Evolutionary conservation across 345 rosid genomes (phyloP), one percentile per base, ranked within the genome.

Genomic region (Raphanus raphanistrum): DNA sequence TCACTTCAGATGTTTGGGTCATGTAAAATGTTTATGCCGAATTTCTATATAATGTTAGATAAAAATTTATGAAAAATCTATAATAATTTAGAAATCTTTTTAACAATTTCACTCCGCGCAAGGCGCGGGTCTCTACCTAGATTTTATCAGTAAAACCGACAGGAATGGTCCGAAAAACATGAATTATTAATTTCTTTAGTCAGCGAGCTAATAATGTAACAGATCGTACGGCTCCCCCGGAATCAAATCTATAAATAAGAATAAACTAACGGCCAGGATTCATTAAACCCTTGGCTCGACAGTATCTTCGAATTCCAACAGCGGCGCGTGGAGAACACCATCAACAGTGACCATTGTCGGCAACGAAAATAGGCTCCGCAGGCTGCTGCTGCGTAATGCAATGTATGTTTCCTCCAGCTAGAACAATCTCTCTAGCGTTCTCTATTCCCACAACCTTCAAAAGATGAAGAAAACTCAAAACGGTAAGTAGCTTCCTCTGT

Each of bases 301-400:
- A 15, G 10, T 25, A 15, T 35, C 25, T 29, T 63, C 45, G n/a
- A 54, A 16, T 25, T 25, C n/a, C 3, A 54, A 0, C 58, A 11
- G 8, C 27, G 74, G 21, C 21, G 33, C 63, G 57, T 21, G 41
- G 28, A 26, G 11, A 38, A 9, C 12, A 38, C 12, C 66, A 31
- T 25, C 63, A 9, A 66, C 73, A 72, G 48, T 63, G 35, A 0
- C 62, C 80, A 1, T 70, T 29, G 1, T 63, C 71, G 45, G 43
- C 38, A 45, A 43, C 26, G 27, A 9, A 66, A 16, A 38, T 17
- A 36, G 83, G 86, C 71, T 75, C 79, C 11, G 73, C 87, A 0
- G 99, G 96, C 26, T 94, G 94, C 80, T 94, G 98, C 65, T 92
- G 97, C 33, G 98, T 92, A 73, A 94, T 92, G 84, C 98, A 95